These are phyloP conservation scores for Taphrina betulina DNA, from an alignment of 1,139 yeast species.

Conservation along the genomic window DNA sequence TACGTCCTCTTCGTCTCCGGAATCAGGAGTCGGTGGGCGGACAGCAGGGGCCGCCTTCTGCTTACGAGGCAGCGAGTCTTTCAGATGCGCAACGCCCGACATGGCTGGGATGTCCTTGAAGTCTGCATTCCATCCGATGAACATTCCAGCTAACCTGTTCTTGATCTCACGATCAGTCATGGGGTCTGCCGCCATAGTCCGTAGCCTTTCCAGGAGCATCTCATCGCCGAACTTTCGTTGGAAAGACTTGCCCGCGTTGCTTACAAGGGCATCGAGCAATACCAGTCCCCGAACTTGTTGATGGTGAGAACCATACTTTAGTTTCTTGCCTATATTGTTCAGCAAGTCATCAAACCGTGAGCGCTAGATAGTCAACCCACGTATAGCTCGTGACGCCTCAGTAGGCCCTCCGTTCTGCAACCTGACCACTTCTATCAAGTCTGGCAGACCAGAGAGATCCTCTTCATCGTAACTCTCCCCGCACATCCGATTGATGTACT, in stretches of 20 bases:
- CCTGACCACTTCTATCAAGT: constrained; percentile 50
- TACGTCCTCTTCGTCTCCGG: constrained; percentile 40
- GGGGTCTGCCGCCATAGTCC: constrained; percentile 52
- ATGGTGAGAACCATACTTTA: constrained; percentile 72
- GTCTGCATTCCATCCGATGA: constrained; percentile 65
- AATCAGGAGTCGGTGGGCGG: constrained; percentile 39
- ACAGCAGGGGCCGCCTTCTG: constrained; percentile 35
- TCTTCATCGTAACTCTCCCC: constrained; percentile 47
- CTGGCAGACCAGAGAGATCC: constrained; percentile 48
- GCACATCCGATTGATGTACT: constrained; percentile 51
- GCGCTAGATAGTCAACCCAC: not conserved
- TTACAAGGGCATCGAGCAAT: constrained; percentile 69
- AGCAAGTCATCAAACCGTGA: constrained; percentile 42
- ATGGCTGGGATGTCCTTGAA: constrained; percentile 55
- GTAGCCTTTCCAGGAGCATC: constrained; percentile 65
- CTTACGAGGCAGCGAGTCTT: constrained; percentile 48
- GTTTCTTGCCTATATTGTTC: constrained; percentile 78
- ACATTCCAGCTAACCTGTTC: constrained; percentile 51
- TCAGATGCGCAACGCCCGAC: constrained; percentile 53
- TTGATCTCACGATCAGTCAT: constrained; percentile 52
- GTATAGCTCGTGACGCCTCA: constrained; percentile 29
- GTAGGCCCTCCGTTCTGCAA: constrained; percentile 37
- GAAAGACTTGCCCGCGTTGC: constrained; percentile 62
- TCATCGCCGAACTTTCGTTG: constrained; percentile 59
- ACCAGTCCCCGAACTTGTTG: constrained; percentile 68